A percentile compares a stretch with the other conserved stretches of the same genome.
phyloP scores from a whole-genome alignment of 805 yeast genomes.

The Ogataea dorogensis region DNA sequence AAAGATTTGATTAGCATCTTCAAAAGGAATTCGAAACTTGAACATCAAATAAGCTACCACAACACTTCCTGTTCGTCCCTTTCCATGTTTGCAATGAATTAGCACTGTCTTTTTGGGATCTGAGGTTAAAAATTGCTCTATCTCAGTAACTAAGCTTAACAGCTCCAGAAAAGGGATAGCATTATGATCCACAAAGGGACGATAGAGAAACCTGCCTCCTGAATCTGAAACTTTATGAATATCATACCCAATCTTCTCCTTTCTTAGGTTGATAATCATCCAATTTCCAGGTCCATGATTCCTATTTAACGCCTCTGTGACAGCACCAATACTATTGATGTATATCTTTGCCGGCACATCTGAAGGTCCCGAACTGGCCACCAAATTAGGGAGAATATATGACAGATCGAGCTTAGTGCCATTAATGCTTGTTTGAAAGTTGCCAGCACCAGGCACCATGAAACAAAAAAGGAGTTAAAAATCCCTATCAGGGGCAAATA shows the following conservation, averaged over 20 bases:
- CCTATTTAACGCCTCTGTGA: conserved; percentile 46
- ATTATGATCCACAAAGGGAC: conserved; percentile 75
- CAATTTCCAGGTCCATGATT: conserved; percentile 53
- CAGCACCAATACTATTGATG: conserved; percentile 50
- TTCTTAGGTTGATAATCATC: conserved; percentile 73
- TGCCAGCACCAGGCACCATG: conserved; percentile 6
- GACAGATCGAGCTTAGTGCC: conserved; percentile 54
- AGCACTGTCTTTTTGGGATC: conserved; percentile 47
- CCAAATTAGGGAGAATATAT: conserved; percentile 59
- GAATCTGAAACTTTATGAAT: conserved; percentile 36
- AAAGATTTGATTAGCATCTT: conserved; percentile 52
- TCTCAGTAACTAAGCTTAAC: conserved; percentile 40
- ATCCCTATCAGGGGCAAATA: conserved; percentile 7
- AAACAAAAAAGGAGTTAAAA: conserved; percentile 4
- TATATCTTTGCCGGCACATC: conserved; percentile 43
- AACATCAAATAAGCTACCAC: conserved; percentile 70
- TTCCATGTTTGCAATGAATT: conserved; percentile 87
- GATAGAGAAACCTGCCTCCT: conserved; percentile 35
- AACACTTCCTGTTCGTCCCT: conserved; percentile 85
- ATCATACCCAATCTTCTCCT: conserved; percentile 46
- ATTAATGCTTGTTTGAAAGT: neutral
- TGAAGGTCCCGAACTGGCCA: conserved; percentile 79
- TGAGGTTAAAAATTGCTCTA: conserved; percentile 42
- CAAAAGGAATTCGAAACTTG: conserved; percentile 34
- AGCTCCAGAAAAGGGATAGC: conserved; percentile 66